Conservation (phyloP, 805 yeast species). For the Ogataea pilisensis region DNA sequence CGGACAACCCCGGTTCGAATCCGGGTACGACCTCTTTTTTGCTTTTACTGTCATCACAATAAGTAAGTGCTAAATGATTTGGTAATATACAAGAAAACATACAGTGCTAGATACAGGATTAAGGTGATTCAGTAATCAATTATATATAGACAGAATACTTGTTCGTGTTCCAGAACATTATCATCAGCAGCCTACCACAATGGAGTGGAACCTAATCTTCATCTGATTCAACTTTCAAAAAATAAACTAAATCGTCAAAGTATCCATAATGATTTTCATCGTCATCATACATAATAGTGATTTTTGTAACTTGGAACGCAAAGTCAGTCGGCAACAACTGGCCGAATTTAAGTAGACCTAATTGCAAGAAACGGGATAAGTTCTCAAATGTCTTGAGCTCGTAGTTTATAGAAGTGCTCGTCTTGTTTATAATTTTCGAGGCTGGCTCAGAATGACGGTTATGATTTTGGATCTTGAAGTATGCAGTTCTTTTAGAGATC, state of each 20-base stretch:
- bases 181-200: too few species aligned
- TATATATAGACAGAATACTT: too few species aligned
- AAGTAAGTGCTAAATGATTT: too few species aligned
- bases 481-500: conserved; percentile 8
- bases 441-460: too few species aligned
- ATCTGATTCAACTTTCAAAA: conserved; percentile 5
- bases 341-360: conserved; percentile 38
- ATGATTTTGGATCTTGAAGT: conserved; percentile 2
- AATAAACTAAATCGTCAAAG: conserved; percentile 24
- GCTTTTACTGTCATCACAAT: not conserved
- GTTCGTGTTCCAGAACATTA: too few species aligned
- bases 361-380: conserved; percentile 30
- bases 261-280: conserved; percentile 25
- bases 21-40: conserved; percentile 68
- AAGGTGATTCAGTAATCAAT: too few species aligned
- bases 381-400: conserved; percentile 24
- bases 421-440: conserved; percentile 10
- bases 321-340: conserved; percentile 36
- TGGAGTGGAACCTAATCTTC: too few species aligned
- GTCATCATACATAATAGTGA: conserved; percentile 26
- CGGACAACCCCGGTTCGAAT: conserved; percentile 81
- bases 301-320: conserved; percentile 34
- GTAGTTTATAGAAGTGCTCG: conserved; percentile 26
- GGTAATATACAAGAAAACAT: too few species aligned
- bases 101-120: too few species aligned